Percentiles rank a stretch among this genome's conserved stretches.
Conservation (phyloP, 306 rosid species). For the Vachellia collinsii region DNA sequence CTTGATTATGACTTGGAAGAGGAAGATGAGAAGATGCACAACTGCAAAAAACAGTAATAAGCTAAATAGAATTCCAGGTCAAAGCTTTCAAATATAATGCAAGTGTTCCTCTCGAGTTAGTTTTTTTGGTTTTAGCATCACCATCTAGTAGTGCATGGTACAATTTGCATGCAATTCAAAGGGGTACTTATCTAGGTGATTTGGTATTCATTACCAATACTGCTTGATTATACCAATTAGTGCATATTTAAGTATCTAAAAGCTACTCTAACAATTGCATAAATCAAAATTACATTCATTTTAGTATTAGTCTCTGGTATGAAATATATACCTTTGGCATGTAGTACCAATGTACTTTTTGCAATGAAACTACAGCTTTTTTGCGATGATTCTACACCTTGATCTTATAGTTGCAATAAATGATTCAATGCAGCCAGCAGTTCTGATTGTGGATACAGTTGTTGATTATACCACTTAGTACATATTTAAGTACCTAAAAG, state of each 20-base stretch:
- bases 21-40: constrained; percentile 53
- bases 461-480: not conserved
- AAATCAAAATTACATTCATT: not conserved
- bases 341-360: not conserved
- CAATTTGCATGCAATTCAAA: not conserved
- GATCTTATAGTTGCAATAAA: constrained; percentile 5
- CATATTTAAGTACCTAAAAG: not conserved
- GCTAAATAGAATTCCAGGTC: constrained; percentile 57
- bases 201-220: no score
- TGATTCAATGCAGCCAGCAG: constrained; percentile 8
- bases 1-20: constrained; percentile 60
- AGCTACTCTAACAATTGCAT: not conserved
- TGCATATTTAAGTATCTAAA: not conserved
- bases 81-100: constrained; percentile 45
- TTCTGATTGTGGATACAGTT: constrained; percentile 20
- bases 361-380: not conserved
- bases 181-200: no score
- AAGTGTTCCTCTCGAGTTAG: not conserved
- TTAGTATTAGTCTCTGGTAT: no score
- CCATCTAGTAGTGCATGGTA: constrained; percentile 12
- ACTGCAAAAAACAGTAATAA: constrained; percentile 47
- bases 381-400: constrained; percentile 17
- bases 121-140: constrained; percentile 17
- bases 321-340: not conserved
- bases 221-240: not conserved